Evolutionary conservation across 129 eudicot genomes (phyloP).

Genomic region (Tagetes erecta): DNA sequence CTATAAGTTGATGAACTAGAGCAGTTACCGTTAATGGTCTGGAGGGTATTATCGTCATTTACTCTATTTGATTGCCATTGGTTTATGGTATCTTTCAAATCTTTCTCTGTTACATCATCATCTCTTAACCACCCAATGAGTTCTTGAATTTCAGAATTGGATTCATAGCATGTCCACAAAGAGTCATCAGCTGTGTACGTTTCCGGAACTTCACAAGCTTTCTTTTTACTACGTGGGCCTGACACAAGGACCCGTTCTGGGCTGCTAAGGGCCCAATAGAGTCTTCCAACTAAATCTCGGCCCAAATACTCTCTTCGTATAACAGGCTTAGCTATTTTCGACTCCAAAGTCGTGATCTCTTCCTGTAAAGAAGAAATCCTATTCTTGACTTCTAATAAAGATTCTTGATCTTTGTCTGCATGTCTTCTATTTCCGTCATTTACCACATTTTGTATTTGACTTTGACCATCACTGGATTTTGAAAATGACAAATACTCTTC

Average conservation of each 20-base stretch:
- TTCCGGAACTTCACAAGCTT: constrained; percentile 31
- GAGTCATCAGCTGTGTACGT: constrained; percentile 45
- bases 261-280: constrained; percentile 66
- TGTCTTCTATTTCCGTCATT: constrained; percentile 28
- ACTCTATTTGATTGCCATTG: constrained; percentile 52
- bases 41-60: constrained; percentile 26
- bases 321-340: constrained; percentile 56
- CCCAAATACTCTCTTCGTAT: constrained; percentile 79
- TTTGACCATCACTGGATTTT: constrained; percentile 33
- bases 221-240: constrained; percentile 32
- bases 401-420: constrained; percentile 29
- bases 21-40: constrained; percentile 29
- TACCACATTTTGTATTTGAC: constrained; percentile 35
- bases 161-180: constrained; percentile 68
- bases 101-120: constrained; percentile 62
- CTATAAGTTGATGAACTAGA: constrained; percentile 34
- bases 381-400: constrained; percentile 39
- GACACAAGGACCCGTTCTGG: constrained; percentile 50
- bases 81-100: constrained; percentile 64
- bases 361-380: constrained; percentile 52
- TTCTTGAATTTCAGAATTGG: constrained; percentile 61
- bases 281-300: constrained; percentile 68
- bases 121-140: constrained; percentile 70
- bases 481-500: constrained; percentile 31
- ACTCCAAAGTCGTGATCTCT: constrained; percentile 53